Percentiles rank a stretch among this genome's conserved stretches.
Conservation (phyloP, 495 filamentous ascomycete genomes). For the Annulohypoxylon bovei region DNA sequence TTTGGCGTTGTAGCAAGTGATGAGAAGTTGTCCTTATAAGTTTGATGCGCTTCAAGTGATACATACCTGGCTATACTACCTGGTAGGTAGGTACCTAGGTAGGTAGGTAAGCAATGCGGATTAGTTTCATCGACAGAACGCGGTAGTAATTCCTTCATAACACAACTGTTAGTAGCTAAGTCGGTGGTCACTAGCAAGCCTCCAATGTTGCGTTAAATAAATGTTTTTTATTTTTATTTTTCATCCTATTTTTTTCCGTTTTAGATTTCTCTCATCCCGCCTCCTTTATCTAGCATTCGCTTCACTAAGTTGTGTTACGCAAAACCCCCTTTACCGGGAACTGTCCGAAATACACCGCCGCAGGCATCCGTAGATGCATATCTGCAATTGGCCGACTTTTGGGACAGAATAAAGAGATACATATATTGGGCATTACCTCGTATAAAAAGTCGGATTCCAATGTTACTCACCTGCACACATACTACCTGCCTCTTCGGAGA, state of each 20-base stretch:
- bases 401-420: neutral
- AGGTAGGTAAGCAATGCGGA: neutral
- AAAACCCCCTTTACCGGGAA: neutral
- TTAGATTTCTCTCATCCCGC: neutral
- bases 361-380: neutral
- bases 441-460: neutral
- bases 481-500: neutral
- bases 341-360: neutral
- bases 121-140: neutral
- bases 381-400: neutral
- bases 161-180: conserved; percentile 50
- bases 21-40: too few species aligned
- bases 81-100: too few species aligned
- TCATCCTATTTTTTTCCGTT: neutral
- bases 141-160: neutral
- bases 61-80: neutral
- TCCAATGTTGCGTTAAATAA: conserved; percentile 51
- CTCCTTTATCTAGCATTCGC: neutral
- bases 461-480: neutral
- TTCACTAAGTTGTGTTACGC: neutral
- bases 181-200: conserved; percentile 60
- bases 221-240: neutral
- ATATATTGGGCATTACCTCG: neutral
- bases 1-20: neutral
- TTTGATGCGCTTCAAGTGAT: neutral